These are phyloP conservation scores for Spergularia marina DNA, from an alignment of 148 eudicot genomes.

Conservation along the genomic window DNA sequence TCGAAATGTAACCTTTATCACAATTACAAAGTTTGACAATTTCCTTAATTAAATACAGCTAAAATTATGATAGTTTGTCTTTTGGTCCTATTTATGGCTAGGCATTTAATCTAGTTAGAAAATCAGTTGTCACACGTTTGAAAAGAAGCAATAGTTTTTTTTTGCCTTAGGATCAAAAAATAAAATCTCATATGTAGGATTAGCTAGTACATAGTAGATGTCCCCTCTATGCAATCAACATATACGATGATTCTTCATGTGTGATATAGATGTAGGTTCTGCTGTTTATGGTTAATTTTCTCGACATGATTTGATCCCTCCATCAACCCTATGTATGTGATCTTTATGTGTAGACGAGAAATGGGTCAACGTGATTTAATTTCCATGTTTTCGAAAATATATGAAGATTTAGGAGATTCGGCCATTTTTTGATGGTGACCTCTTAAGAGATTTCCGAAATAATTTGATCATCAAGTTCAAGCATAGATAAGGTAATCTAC, in stretches of 20 bases:
- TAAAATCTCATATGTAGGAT: too few relatives aligned
- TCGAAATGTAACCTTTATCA: background rate
- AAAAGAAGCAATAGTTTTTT: background rate
- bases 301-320: constrained; percentile 12
- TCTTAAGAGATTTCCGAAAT: too few relatives aligned
- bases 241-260: constrained; percentile 2
- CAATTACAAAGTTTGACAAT: background rate
- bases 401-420: too few relatives aligned
- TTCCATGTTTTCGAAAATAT: too few relatives aligned
- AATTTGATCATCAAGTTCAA: too few relatives aligned
- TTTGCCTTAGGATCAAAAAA: too few relatives aligned
- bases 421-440: too few relatives aligned
- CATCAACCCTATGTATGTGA: background rate
- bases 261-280: background rate
- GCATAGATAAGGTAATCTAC: too few relatives aligned
- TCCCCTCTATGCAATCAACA: constrained; percentile 10
- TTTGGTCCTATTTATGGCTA: background rate
- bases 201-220: background rate
- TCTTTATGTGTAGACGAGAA: too few relatives aligned
- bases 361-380: too few relatives aligned
- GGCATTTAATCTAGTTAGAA: constrained; percentile 2
- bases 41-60: background rate
- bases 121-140: background rate
- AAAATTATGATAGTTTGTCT: too few relatives aligned
- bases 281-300: background rate